phyloP scores from a whole-genome alignment of 768 basidiomycete species.

The Suillus variegatus region DNA sequence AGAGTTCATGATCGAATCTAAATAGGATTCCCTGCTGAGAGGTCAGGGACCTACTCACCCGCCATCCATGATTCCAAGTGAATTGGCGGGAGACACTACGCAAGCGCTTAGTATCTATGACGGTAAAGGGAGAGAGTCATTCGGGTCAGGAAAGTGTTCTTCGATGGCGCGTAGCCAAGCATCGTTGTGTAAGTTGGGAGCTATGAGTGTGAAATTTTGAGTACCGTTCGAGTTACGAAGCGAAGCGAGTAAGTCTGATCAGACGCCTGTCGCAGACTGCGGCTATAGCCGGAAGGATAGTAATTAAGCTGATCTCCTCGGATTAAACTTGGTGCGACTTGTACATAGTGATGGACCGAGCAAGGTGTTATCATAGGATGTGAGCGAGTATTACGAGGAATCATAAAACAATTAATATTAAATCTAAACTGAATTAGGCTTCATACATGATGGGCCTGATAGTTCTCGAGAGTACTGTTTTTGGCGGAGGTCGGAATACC shows the following conservation, averaged over 20 bases:
- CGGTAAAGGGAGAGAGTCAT: neutral
- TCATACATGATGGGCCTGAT: neutral
- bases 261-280: neutral
- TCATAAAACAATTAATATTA: neutral
- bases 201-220: neutral
- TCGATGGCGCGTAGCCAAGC: neutral
- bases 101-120: neutral
- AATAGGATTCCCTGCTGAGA: neutral
- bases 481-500: neutral
- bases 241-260: neutral
- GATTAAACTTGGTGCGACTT: neutral
- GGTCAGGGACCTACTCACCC: constrained; percentile 17
- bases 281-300: neutral
- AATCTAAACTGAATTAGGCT: neutral
- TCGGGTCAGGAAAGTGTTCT: neutral
- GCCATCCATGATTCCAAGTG: constrained; percentile 31
- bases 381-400: neutral
- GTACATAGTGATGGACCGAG: neutral
- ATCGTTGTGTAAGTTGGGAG: neutral
- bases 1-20: constrained; percentile 23
- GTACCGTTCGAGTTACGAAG: too few relatives aligned
- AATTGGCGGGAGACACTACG: constrained; percentile 31
- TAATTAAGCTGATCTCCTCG: neutral
- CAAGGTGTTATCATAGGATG: too few relatives aligned
- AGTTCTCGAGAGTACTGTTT: neutral